Conservation (phyloP, 352 stramenopile species). For the Globisporangium acanthophoron region DNA sequence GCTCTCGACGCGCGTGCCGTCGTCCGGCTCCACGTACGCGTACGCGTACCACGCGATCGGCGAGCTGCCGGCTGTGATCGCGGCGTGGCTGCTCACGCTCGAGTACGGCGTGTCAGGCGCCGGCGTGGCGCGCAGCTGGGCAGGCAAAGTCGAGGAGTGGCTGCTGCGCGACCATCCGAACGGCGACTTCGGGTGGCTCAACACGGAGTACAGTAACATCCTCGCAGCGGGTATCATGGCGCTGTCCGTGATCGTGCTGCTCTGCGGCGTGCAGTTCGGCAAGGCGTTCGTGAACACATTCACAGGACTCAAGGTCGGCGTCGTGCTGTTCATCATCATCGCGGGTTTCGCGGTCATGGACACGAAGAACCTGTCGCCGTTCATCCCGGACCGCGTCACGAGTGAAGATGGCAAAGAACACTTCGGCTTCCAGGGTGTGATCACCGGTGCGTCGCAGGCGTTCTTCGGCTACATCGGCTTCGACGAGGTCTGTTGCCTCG, state of each 20-base stretch:
- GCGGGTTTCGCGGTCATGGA: constrained; percentile 83
- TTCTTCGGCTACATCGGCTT: constrained; percentile 93
- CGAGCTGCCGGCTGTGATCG: constrained; percentile 89
- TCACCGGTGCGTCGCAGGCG: constrained; percentile 16
- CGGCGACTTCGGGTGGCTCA: constrained; percentile 44
- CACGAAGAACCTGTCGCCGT: constrained; percentile 74
- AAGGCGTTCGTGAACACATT: constrained; percentile 90
- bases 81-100: constrained; percentile 85
- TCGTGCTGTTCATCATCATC: constrained; percentile 92
- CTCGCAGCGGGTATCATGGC: constrained; percentile 68
- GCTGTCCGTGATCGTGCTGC: constrained; percentile 60
- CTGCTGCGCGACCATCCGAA: constrained; percentile 36
- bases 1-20: constrained; percentile 81
- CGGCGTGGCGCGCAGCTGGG: constrained; percentile 91
- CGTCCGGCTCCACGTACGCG: constrained; percentile 87
- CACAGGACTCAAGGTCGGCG: constrained; percentile 65
- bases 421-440: constrained; percentile 31
- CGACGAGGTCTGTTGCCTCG: constrained; percentile 91
- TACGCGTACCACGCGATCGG: constrained; percentile 92
- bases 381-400: constrained; percentile 33
- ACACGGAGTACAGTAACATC: constrained; percentile 55
- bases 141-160: constrained; percentile 83
- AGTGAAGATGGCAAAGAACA: neutral
- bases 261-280: constrained; percentile 82
- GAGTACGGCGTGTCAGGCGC: constrained; percentile 90